These are phyloP conservation scores for Solanum phureja DNA, from an alignment of 257 asterid genomes.

Conservation along the genomic window DNA sequence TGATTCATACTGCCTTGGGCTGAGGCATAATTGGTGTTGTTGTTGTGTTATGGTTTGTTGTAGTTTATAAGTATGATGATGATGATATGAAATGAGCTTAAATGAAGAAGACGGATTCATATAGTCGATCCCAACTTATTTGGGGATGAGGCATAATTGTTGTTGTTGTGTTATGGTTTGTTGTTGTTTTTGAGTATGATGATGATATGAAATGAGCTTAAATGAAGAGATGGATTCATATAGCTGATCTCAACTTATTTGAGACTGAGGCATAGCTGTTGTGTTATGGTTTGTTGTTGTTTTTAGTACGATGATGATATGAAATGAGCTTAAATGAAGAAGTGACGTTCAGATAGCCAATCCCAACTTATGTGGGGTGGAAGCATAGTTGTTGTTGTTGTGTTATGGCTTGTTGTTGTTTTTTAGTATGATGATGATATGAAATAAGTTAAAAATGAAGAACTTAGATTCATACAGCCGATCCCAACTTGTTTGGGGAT, in stretches of 20 bases:
- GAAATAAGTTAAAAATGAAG: neutral
- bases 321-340: neutral
- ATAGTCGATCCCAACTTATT: neutral
- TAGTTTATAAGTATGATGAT: neutral
- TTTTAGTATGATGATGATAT: neutral
- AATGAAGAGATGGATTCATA: neutral
- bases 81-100: neutral
- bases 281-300: neutral
- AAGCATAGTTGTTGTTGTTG: neutral
- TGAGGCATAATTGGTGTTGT: no score
- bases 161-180: neutral
- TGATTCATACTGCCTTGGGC: neutral
- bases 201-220: neutral
- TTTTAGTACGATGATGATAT: neutral
- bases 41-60: neutral
- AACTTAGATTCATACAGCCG: neutral
- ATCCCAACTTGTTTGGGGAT: neutral
- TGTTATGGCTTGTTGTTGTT: neutral
- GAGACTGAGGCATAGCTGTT: neutral
- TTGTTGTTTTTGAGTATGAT: neutral
- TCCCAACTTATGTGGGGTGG: neutral
- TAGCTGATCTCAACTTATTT: neutral
- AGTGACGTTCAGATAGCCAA: neutral
- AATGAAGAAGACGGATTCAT: neutral
- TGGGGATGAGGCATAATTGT: neutral